Base-by-base conservation (phyloP, 371 early-diverging fungal species). In the Rhizomucor pusillus region DNA sequence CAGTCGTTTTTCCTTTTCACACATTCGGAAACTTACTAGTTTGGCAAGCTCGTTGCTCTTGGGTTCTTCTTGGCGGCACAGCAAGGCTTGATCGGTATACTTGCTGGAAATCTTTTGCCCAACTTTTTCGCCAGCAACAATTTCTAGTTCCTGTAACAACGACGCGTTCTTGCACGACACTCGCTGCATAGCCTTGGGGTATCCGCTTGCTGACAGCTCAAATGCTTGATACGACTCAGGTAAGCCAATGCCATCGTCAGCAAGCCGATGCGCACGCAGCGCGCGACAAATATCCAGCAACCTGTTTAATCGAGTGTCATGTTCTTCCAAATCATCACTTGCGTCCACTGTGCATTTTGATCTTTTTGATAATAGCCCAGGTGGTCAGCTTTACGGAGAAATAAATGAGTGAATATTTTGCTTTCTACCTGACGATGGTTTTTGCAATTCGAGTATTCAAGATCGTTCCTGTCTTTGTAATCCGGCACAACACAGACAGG, bases 341-440 rank as follows among this genome's bases (percentile, higher is more conserved):
- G 84, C 29, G 7, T 29, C 29, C 29, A 29, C 3, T 7, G 7
- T 29, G 29, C 5, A 29, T 3, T 7, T 3, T 29, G 29, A 29
- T 29, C 29, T 29, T n/a, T n/a, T n/a, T n/a, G n/a, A n/a, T n/a
- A n/a, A n/a, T n/a, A n/a, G n/a, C n/a, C n/a, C n/a, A n/a, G n/a
- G n/a, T n/a, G n/a, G n/a, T n/a, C n/a, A n/a, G n/a, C n/a, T n/a
- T n/a, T n/a, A n/a, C n/a, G n/a, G n/a, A n/a, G n/a, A n/a, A n/a
- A n/a, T n/a, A n/a, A n/a, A n/a, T n/a, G n/a, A n/a, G n/a, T n/a
- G n/a, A n/a, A n/a, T n/a, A n/a, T n/a, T n/a, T n/a, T n/a, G n/a
- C n/a, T n/a, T n/a, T n/a, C n/a, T n/a, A 89, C 91, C 76, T 69
- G 56, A 95, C 86, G 13, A 94, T 43, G 0, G 86, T 77, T 54